These are phyloP conservation scores for Reticulascus tulasneorum DNA, from an alignment of 2,329 filamentous ascomycete genomes.

Conservation along the genomic window DNA sequence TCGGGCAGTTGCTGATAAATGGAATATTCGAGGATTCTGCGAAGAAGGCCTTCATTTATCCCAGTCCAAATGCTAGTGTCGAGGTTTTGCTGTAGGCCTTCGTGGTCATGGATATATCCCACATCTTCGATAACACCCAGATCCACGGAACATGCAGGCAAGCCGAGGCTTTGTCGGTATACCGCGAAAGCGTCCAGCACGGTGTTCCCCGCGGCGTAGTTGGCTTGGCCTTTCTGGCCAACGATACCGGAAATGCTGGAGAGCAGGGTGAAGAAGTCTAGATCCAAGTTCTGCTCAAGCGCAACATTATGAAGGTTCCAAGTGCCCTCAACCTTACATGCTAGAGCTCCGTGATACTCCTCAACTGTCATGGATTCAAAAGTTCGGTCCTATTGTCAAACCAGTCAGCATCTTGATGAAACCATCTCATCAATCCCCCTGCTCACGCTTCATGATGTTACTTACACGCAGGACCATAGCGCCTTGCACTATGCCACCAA, in stretches of 20 bases:
- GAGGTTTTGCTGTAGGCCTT: not conserved
- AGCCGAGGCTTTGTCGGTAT: conserved; percentile 9
- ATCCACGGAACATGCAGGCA: not conserved
- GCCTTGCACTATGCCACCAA: conserved; percentile 23
- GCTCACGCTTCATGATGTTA: not conserved
- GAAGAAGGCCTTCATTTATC: not conserved
- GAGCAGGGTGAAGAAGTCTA: conserved; percentile 33
- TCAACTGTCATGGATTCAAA: conserved; percentile 25
- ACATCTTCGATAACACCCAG: conserved; percentile 2
- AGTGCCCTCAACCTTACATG: conserved; percentile 32
- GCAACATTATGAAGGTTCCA: conserved; percentile 32
- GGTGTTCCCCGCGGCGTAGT: conserved; percentile 29
- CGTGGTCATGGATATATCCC: conserved; percentile 9
- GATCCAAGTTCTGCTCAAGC: conserved; percentile 14
- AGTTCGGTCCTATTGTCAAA: conserved; percentile 13
- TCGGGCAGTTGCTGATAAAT: conserved; percentile 27
- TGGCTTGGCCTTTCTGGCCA: conserved; percentile 27
- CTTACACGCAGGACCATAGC: conserved; percentile 23
- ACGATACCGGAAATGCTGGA: conserved; percentile 25
- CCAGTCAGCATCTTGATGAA: not conserved
- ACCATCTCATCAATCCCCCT: not conserved
- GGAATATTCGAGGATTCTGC: conserved; percentile 21
- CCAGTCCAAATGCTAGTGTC: not conserved
- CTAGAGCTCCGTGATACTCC: conserved; percentile 23
- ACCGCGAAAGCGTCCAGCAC: conserved; percentile 27